Percentiles rank a stretch among this genome's conserved stretches.
Evolutionary conservation across 164 flowering plant species (phyloP).

Genomic region (Nymphaea colorata): DNA sequence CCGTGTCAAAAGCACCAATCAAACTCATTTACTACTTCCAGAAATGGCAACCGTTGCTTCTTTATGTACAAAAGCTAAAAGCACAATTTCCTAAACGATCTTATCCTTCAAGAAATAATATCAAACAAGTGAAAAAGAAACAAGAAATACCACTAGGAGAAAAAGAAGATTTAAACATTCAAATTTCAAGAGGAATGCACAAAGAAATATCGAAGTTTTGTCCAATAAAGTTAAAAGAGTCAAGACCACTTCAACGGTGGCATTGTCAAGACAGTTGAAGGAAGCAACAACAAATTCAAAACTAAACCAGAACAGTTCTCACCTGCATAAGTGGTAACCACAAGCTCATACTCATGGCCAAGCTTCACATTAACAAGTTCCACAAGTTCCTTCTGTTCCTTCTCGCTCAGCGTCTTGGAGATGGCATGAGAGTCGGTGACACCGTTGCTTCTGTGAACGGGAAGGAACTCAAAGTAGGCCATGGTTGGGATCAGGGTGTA

Average conservation of each 20-base stretch:
- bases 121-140: neutral
- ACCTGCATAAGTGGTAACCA: neutral
- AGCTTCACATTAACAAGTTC: conserved; percentile 84
- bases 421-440: conserved; percentile 19
- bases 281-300: no score
- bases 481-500: conserved; percentile 75
- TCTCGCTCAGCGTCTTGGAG: conserved; percentile 49
- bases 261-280: no score
- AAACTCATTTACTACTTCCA: neutral
- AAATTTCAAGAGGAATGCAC: no score
- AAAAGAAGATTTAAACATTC: no score
- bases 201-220: no score
- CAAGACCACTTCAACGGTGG: no score
- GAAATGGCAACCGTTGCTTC: neutral
- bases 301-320: neutral
- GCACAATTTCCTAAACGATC: no score
- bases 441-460: conserved; percentile 21
- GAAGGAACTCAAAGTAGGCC: conserved; percentile 70
- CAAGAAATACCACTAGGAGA: neutral
- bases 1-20: neutral
- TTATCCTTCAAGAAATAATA: no score
- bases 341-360: conserved; percentile 90
- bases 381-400: conserved; percentile 56
- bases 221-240: no score
- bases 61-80: neutral